These are phyloP conservation scores for Cryphonectria naterciae DNA, from an alignment of 2,329 filamentous ascomycete genomes.

Conservation along the genomic window DNA sequence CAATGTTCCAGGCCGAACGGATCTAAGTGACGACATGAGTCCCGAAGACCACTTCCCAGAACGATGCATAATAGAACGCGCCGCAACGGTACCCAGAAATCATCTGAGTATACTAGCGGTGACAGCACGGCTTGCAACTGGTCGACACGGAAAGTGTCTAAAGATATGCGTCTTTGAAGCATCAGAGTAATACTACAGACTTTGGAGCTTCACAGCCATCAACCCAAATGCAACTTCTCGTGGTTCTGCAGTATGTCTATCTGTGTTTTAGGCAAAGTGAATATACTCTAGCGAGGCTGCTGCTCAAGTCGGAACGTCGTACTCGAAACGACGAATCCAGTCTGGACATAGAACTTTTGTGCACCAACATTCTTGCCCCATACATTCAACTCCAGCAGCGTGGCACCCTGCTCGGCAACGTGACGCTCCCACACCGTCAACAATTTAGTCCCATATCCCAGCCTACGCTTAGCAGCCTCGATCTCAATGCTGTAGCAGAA, in stretches of 20 bases:
- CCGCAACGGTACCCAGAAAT: not conserved
- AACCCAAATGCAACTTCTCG: not conserved
- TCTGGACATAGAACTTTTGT: not conserved
- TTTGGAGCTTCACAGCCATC: not conserved
- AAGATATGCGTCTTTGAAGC: not conserved
- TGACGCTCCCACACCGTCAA: slow-evolving; percentile 5
- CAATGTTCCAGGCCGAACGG: not conserved
- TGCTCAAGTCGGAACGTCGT: slow-evolving; percentile 12
- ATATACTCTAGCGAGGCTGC: not conserved
- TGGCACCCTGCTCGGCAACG: slow-evolving; percentile 4
- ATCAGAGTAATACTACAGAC: not conserved
- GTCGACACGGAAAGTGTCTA: not conserved
- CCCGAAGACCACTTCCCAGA: not conserved
- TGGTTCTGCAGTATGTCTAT: not conserved
- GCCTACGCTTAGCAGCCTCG: slow-evolving; percentile 3
- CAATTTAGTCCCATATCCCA: slow-evolving; percentile 8
- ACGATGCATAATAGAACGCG: not conserved
- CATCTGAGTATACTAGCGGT: not conserved
- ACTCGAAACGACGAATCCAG: slow-evolving; percentile 24
- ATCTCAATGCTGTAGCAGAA: slow-evolving; percentile 15
- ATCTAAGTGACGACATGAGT: not conserved
- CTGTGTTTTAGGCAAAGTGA: not conserved
- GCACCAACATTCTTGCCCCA: slow-evolving; percentile 13
- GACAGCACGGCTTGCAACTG: not conserved
- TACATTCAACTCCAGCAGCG: not conserved